phyloP scores from a whole-genome alignment of 2,329 filamentous ascomycete genomes.

The Aspergillus tubingensis region DNA sequence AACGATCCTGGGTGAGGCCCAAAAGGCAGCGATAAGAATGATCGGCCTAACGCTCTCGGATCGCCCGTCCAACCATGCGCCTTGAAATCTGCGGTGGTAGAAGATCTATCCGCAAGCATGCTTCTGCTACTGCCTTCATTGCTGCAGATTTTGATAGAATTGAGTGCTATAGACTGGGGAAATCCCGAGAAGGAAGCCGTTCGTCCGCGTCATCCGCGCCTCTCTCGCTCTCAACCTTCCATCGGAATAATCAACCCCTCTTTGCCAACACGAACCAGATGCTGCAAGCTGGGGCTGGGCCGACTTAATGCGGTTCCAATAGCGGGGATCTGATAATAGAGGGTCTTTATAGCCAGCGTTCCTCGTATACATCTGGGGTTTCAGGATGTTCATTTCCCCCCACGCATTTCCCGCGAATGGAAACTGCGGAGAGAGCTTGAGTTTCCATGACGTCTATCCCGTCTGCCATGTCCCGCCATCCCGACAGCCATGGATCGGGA shows the following conservation, averaged over 20 bases:
- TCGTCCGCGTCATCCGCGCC: not conserved
- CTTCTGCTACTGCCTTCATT: not conserved
- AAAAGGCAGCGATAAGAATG: not conserved
- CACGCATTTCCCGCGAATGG: not conserved
- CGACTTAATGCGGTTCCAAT: not conserved
- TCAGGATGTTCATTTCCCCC: not conserved
- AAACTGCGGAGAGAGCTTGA: not conserved
- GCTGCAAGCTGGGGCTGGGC: not conserved
- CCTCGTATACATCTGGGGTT: not conserved
- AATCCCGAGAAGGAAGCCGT: not conserved
- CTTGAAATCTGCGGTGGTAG: not conserved
- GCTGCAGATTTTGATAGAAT: not conserved
- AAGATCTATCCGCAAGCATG: too few relatives aligned
- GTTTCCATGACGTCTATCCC: not conserved
- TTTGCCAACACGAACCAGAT: not conserved
- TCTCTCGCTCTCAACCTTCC: not conserved
- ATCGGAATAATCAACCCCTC: not conserved
- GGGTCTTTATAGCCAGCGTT: not conserved
- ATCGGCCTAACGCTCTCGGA: not conserved
- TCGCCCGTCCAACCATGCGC: not conserved
- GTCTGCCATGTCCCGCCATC: not conserved
- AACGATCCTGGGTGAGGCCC: not conserved
- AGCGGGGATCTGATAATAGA: not conserved
- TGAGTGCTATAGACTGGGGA: not conserved
- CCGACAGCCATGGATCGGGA: not conserved